These are phyloP conservation scores for Limnomonas spitsbergensis DNA, from an alignment of 139 green algal species.

Conservation along the genomic window DNA sequence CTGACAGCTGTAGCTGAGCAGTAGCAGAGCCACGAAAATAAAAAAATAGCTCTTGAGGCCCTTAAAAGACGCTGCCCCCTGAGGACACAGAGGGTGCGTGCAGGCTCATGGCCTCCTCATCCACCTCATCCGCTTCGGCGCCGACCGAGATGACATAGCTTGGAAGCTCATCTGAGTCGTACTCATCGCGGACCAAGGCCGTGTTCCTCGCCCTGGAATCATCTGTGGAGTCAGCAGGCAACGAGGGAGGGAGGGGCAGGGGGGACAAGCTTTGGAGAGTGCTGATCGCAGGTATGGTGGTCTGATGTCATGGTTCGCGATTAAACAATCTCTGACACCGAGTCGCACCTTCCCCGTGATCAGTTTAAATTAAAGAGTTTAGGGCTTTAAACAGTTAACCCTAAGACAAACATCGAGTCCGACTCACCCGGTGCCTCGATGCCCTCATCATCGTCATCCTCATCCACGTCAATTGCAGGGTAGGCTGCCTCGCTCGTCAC, in stretches of 20 bases:
- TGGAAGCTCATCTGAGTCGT: not conserved
- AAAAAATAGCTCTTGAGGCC: too few relatives aligned
- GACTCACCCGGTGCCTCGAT: not conserved
- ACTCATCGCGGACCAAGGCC: not conserved
- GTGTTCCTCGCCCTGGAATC: not conserved
- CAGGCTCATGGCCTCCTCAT: not conserved
- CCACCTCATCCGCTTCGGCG: not conserved
- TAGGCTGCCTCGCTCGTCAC: not conserved
- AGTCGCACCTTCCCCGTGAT: not conserved
- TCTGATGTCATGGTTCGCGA: not conserved
- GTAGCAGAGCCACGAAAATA: too few relatives aligned
- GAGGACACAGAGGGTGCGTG: not conserved
- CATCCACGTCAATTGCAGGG: not conserved
- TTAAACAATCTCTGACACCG: not conserved
- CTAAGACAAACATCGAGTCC: not conserved
- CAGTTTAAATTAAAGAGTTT: not conserved
- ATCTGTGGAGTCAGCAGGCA: not conserved
- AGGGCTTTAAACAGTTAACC: not conserved
- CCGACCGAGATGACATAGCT: not conserved
- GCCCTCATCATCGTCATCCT: not conserved
- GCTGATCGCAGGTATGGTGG: too few relatives aligned
- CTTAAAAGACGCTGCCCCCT: not conserved
- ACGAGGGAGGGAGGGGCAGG: not conserved
- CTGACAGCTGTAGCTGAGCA: too few relatives aligned
- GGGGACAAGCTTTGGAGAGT: not conserved